phyloP scores from a whole-genome alignment of 75 land plant genomes.

The Adiantum capillusveneris region DNA sequence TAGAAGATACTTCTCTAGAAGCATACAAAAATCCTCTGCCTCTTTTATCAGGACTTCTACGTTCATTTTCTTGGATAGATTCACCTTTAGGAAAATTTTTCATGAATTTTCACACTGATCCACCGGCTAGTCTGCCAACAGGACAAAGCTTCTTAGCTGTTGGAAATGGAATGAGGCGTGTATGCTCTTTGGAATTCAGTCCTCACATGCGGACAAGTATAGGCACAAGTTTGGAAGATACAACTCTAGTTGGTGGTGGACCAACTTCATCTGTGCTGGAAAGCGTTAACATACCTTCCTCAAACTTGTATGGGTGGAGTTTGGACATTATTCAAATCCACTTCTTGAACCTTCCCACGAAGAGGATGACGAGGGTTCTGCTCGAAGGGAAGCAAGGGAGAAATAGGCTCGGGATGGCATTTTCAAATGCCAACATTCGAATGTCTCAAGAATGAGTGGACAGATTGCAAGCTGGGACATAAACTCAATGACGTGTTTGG shows the following conservation, averaged over 20 bases:
- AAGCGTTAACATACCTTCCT: conserved; percentile 56
- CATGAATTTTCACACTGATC: conserved; percentile 69
- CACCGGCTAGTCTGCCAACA: conserved; percentile 91
- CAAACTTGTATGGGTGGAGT: conserved; percentile 89
- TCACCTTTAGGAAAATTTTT: conserved; percentile 42
- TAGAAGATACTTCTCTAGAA: conserved; percentile 40
- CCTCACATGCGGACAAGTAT: conserved; percentile 45
- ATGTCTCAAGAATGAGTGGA: conserved; percentile 63
- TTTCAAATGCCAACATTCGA: conserved; percentile 81
- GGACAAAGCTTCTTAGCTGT: conserved; percentile 46
- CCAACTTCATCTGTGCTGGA: conserved; percentile 32
- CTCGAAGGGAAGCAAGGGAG: conserved; percentile 69
- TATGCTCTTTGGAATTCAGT: conserved; percentile 80
- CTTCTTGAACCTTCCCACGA: conserved; percentile 65
- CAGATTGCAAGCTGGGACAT: conserved; percentile 77
- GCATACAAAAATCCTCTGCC: conserved; percentile 19
- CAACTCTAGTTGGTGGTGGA: conserved; percentile 28
- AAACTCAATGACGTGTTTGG: conserved; percentile 55
- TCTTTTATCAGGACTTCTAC: conserved; percentile 45
- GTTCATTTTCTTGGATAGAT: conserved; percentile 92
- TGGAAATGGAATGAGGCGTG: conserved; percentile 77
- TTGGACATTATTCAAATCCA: conserved; percentile 91
- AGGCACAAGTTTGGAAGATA: conserved; percentile 62
- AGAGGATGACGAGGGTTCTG: conserved; percentile 55
- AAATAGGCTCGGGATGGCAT: conserved; percentile 64